Evolutionary conservation across 257 asterid genomes (phyloP).

Genomic region (Coffea canephora): DNA sequence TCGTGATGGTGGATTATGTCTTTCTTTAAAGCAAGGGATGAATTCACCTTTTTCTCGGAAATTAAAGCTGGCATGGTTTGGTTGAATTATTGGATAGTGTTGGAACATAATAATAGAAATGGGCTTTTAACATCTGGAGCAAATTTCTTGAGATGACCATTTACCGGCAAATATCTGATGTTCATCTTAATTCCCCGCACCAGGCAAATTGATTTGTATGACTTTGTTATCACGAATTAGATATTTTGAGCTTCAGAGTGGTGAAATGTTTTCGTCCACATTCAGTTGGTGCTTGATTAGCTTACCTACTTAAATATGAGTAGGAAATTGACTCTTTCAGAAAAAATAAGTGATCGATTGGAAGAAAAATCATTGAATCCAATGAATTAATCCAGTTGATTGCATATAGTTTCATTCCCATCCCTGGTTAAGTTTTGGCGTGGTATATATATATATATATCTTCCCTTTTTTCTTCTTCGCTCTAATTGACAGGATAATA

Average conservation of each 20-base stretch:
- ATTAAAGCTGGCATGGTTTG: neutral
- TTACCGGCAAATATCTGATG: no score
- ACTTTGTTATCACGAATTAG: no score
- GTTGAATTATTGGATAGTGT: constrained; percentile 9
- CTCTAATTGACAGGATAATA: neutral
- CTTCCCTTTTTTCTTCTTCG: neutral
- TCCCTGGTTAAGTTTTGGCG: neutral
- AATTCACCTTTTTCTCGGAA: neutral
- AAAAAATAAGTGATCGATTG: no score
- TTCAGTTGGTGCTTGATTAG: no score
- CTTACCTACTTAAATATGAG: neutral
- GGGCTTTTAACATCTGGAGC: neutral
- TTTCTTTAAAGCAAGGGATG: constrained; percentile 28
- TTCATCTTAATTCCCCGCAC: no score
- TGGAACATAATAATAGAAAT: neutral
- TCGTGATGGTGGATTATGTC: constrained; percentile 50
- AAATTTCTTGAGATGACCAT: neutral
- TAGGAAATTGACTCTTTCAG: neutral
- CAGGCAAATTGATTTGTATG: no score
- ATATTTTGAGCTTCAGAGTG: no score
- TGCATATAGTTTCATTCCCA: neutral
- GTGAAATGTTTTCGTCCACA: no score
- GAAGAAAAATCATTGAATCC: no score
- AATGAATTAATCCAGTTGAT: no score
- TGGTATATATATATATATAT: no score